These are phyloP conservation scores for Colletotrichum sp. DNA, from an alignment of 2,329 filamentous ascomycete genomes.

Conservation along the genomic window DNA sequence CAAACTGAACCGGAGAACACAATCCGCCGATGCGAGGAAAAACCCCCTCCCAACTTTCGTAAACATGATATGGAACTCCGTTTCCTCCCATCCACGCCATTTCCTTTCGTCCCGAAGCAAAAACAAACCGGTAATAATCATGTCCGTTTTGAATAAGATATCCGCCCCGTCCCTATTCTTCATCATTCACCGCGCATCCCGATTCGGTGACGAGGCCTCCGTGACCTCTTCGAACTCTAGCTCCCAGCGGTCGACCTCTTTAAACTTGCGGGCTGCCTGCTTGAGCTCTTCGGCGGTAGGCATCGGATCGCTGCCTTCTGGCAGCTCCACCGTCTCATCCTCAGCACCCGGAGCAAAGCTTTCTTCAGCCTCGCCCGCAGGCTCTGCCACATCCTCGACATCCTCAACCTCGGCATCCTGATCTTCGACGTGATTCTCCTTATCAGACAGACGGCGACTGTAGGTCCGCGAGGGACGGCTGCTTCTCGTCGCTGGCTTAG, in stretches of 20 bases:
- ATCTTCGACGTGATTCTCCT: conserved; percentile 57
- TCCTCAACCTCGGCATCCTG: conserved; percentile 35
- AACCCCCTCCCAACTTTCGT: not conserved
- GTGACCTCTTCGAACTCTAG: conserved; percentile 70
- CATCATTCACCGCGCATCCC: conserved; percentile 51
- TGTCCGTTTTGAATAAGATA: not conserved
- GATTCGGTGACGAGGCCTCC: conserved; percentile 56
- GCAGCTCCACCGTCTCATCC: conserved; percentile 46
- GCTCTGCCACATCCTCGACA: conserved; percentile 22
- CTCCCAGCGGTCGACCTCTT: conserved; percentile 73
- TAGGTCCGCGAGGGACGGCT: conserved; percentile 48
- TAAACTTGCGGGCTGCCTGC: conserved; percentile 66
- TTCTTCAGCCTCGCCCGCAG: conserved; percentile 25
- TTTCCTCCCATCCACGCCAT: not conserved
- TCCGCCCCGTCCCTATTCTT: not conserved
- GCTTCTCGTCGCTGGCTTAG: conserved; percentile 18
- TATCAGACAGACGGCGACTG: conserved; percentile 57
- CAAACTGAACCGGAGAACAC: not conserved
- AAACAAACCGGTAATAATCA: not conserved
- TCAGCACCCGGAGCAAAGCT: conserved; percentile 47
- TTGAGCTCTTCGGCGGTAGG: conserved; percentile 60
- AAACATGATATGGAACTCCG: not conserved
- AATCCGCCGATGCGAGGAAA: not conserved
- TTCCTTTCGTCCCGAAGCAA: not conserved
- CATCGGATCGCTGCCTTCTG: conserved; percentile 25